Conservation (phyloP, 2,329 filamentous ascomycete species). For the Pseudogymnoascus sp. region DNA sequence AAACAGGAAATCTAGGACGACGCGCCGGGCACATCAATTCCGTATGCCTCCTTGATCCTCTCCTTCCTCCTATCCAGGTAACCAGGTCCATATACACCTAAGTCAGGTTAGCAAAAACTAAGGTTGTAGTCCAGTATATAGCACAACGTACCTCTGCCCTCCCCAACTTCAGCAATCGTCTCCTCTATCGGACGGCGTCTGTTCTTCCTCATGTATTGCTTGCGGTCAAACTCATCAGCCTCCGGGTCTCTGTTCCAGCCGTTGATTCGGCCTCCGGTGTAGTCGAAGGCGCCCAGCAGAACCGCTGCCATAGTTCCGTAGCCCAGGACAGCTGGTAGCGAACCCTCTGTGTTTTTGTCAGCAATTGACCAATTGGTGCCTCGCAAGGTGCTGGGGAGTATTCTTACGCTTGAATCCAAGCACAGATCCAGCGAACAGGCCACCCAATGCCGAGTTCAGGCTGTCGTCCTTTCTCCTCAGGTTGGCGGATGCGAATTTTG, state of each 20-base stretch:
- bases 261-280: constrained; percentile 48
- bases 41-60: constrained; percentile 61
- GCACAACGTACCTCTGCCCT: constrained; percentile 55
- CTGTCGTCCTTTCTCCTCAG: constrained; percentile 60
- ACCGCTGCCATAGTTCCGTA: constrained; percentile 50
- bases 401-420: constrained; percentile 51
- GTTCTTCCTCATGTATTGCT: constrained; percentile 53
- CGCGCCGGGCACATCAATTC: constrained; percentile 49
- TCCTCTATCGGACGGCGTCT: constrained; percentile 55
- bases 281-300: constrained; percentile 51
- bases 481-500: constrained; percentile 57
- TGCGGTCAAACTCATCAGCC: constrained; percentile 55
- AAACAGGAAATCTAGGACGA: constrained; percentile 6
- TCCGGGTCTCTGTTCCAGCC: constrained; percentile 42
- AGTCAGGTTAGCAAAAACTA: constrained; percentile 12
- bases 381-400: neutral
- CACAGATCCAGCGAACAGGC: constrained; percentile 55
- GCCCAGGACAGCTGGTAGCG: constrained; percentile 53
- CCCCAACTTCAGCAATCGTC: constrained; percentile 58
- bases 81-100: constrained; percentile 59
- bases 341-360: constrained; percentile 9
- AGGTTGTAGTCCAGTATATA: neutral
- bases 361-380: neutral
- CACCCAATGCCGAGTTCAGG: constrained; percentile 56
- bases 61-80: constrained; percentile 61